phyloP scores from a whole-genome alignment of 2,329 filamentous ascomycete species.

The Pseudogymnoascus sp. region DNA sequence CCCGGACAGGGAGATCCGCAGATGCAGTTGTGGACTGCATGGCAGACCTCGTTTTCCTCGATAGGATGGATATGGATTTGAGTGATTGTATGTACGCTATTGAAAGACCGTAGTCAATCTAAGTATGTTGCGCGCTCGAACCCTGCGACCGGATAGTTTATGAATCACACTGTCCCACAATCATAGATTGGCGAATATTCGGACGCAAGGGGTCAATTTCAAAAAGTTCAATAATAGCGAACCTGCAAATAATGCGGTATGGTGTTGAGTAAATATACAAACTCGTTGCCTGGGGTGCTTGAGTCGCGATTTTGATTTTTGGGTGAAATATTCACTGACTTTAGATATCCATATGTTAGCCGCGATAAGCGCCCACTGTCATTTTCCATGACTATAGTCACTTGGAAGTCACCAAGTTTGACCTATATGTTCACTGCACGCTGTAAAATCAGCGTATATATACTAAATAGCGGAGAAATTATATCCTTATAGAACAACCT shows the following conservation, averaged over 20 bases:
- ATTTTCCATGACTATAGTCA: neutral
- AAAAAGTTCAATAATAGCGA: neutral
- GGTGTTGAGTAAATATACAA: constrained; percentile 7
- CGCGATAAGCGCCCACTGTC: constrained; percentile 1
- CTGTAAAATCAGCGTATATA: neutral
- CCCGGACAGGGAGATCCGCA: neutral
- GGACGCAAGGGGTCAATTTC: neutral
- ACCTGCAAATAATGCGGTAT: neutral
- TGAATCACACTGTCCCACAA: neutral
- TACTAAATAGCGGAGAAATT: neutral
- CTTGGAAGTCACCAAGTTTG: neutral
- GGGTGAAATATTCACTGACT: neutral
- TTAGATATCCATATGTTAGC: neutral
- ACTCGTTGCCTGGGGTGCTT: neutral
- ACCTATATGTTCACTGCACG: neutral
- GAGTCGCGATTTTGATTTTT: neutral
- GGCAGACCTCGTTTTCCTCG: neutral
- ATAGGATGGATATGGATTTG: neutral
- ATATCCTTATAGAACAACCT: neutral
- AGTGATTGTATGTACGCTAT: neutral
- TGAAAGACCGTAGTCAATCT: neutral
- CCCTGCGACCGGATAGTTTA: neutral
- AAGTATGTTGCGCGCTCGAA: neutral
- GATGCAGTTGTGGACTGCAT: constrained; percentile 1
- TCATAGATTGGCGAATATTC: neutral